Conservation (phyloP, 1,139 yeast genomes). For the Geotrichum citri-aurantii region DNA sequence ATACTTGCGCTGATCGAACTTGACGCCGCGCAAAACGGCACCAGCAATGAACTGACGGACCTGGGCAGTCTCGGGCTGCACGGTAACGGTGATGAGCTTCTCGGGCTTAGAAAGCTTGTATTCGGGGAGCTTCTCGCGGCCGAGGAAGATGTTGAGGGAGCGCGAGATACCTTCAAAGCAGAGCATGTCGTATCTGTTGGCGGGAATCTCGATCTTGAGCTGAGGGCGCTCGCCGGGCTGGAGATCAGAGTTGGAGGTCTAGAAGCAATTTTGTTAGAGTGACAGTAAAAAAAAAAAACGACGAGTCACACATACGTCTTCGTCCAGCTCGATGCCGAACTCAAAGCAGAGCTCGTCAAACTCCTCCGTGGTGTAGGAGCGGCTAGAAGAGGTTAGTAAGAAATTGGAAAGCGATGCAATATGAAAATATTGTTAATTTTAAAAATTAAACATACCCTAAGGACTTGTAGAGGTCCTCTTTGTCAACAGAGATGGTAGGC, state of each 20-base stretch:
- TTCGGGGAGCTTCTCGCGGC: conserved; percentile 57
- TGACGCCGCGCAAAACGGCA: conserved; percentile 79
- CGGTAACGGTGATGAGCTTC: conserved; percentile 51
- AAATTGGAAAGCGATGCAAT: background rate
- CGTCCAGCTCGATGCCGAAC: conserved; percentile 96
- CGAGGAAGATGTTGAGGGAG: conserved; percentile 86
- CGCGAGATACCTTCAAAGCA: conserved; percentile 98
- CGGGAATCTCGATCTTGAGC: conserved; percentile 93
- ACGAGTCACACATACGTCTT: conserved; percentile 46
- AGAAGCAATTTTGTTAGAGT: conserved; percentile 1
- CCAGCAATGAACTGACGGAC: conserved; percentile 93
- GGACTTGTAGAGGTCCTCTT: conserved; percentile 79
- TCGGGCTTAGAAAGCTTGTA: conserved; percentile 54
- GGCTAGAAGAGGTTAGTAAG: conserved; percentile 34
- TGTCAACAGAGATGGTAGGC: conserved; percentile 97
- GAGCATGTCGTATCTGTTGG: conserved; percentile 94
- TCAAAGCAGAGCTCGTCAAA: conserved; percentile 97
- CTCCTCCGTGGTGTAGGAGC: conserved; percentile 77
- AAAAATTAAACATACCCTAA: conserved; percentile 40
- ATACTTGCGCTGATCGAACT: conserved; percentile 76
- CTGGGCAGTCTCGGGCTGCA: conserved; percentile 63
- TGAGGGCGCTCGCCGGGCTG: conserved; percentile 77
- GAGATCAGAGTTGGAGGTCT: background rate
- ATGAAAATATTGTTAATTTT: too few species aligned
- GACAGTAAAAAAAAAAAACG: background rate